Base-by-base conservation (phyloP, 2,329 filamentous ascomycete genomes). In the Penicillium thymicola region DNA sequence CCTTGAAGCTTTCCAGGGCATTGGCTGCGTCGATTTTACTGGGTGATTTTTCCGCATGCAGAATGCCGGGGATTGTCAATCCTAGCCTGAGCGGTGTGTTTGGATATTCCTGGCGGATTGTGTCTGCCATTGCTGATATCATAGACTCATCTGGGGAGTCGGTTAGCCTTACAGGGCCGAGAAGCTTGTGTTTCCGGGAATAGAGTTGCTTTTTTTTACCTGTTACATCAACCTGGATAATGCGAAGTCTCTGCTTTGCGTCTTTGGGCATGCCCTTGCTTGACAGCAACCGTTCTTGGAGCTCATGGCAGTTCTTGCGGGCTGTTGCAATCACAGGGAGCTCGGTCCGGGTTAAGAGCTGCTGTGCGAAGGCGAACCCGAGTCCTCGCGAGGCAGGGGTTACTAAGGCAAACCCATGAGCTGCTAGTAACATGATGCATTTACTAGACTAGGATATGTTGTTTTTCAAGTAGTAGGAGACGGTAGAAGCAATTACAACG, bases 1-100 rank as follows among this genome's bases (percentile, higher is more conserved):
- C 83, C 51, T 81, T 80, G 72, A 91, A 87, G n/a, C 84, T 91
- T 44, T 85, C 75, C n/a, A 89, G 75, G 18, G 88, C 85, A 36
- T 79, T 70, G 21, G 77, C 78, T 56, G 83, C 81, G 57, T 87
- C 77, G 55, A 94, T 82, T 65, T 89, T 86, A 0, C 74, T 64
- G 0, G 86, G 88, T 1, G 85, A 84, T 71, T 88, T 91, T 69
- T 95, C 90, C 0, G 89, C 84, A 63, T 83, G 81, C 11, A 94
- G 80, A 37, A 92, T 78, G 0, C 90, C 90, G 0, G 90, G 88
- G 2, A 92, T 75, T 30, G 83, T 82, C 65, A 91, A 83, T 2
- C 84, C 84, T 42, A 93, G 81, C 58, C 86, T 88, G 13, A 94
- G 81, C 63, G 89, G 84, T 63, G 67, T 62, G 0, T 71, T 54